Percentiles rank a stretch among this genome's conserved stretches.
Evolutionary conservation across 495 filamentous ascomycete genomes (phyloP).

Genomic region (Penicillium lividum): DNA sequence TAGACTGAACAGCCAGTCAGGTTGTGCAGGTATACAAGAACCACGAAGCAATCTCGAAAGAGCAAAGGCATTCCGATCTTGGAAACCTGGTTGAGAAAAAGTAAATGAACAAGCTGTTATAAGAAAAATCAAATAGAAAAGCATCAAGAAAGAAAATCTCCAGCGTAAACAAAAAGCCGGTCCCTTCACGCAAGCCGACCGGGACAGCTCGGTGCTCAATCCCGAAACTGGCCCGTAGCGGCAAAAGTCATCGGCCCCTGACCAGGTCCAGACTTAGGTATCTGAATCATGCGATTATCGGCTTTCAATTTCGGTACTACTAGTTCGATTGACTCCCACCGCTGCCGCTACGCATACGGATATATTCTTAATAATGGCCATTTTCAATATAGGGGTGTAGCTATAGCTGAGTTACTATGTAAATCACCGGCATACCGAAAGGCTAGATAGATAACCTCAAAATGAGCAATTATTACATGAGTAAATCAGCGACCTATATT

Average conservation of each 20-base stretch:
- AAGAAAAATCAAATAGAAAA: neutral
- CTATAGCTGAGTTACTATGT: neutral
- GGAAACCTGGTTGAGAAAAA: neutral
- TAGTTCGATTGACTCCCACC: neutral
- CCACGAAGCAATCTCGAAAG: neutral
- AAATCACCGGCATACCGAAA: conserved; percentile 3
- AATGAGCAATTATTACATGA: neutral
- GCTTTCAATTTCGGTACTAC: neutral
- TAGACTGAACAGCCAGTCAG: neutral
- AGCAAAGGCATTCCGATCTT: neutral
- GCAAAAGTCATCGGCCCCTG: conserved; percentile 1
- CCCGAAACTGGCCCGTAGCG: conserved; percentile 20
- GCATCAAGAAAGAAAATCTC: neutral
- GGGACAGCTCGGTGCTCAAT: conserved; percentile 17
- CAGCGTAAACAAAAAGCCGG: conserved; percentile 19
- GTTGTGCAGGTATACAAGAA: neutral
- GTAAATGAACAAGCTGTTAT: neutral
- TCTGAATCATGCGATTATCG: conserved; percentile 4
- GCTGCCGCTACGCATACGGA: neutral
- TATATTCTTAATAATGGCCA: no score
- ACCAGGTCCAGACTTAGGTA: neutral
- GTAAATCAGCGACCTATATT: neutral
- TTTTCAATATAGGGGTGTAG: no score
- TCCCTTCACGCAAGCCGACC: conserved; percentile 10
- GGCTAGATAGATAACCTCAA: neutral